phyloP scores from a whole-genome alignment of 495 filamentous ascomycete genomes.

The Aspergillus panamensis region DNA sequence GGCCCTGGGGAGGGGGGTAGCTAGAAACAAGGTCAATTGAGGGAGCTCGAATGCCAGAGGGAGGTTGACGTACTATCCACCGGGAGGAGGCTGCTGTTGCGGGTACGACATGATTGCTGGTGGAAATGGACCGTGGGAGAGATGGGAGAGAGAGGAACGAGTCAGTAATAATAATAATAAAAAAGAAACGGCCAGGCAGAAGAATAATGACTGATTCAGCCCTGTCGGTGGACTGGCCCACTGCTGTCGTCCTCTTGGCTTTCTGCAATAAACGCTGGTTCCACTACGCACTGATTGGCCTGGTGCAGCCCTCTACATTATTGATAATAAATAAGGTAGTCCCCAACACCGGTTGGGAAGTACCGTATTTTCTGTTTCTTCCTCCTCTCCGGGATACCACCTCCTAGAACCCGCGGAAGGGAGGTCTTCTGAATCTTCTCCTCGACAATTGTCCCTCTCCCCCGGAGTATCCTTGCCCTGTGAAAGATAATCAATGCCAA shows the following conservation, averaged over 20 bases:
- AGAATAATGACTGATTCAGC: constrained; percentile 11
- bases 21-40: background rate
- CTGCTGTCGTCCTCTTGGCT: too few species aligned
- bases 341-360: too few species aligned
- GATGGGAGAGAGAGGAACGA: background rate
- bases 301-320: too few species aligned
- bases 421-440: too few species aligned
- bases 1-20: constrained; percentile 5
- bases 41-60: background rate
- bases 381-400: too few species aligned
- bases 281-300: too few species aligned
- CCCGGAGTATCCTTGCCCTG: too few species aligned
- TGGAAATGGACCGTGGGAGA: background rate
- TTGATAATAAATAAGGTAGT: too few species aligned
- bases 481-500: constrained; percentile 1
- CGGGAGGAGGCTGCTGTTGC: constrained; percentile 14
- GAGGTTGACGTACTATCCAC: constrained; percentile 11
- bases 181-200: background rate
- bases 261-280: too few species aligned
- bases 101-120: constrained; percentile 9
- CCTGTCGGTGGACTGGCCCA: constrained; percentile 1
- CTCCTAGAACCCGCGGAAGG: too few species aligned
- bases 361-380: too few species aligned
- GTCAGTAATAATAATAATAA: background rate
- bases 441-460: too few species aligned